Evolutionary conservation across 352 stramenopile genomes (phyloP), one percentile per base, ranked within the genome.

Genomic region (Aphanomyces stellatus): DNA sequence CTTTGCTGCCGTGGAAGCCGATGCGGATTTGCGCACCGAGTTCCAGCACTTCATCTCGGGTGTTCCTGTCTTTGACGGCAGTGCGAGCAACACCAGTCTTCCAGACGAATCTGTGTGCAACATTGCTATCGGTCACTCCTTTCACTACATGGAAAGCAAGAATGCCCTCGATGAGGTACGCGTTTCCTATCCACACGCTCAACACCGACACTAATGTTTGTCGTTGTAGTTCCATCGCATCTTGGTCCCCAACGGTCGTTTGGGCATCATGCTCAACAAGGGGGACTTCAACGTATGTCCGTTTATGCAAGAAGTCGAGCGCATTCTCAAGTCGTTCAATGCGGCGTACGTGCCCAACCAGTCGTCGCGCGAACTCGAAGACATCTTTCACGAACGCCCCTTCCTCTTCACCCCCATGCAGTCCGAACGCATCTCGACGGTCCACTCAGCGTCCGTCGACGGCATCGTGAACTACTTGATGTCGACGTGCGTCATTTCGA

Each of bases 251-350:
- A 67, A 67, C 34, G 60, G 60, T 19, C 43, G 43, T 17, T 40
- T 67, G 2, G 43, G 60, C 43, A 57, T 67, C 49, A 27, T 67
- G 34, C 46, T 48, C 15, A 67, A 67, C 25, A 67, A 10, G 8
- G 60, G 19, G 5, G 60, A 67, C 35, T 48, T 67, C 40, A 55
- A 48, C 24, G 22, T n/a, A 24, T 33, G 34, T 24, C 60, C 60
- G 22, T 67, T 67, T 22, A 67, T 67, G 60, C 22, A 67, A n/a
- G 60, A 67, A 40, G 60, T 67, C 5, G 60, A 67, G 27, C 25
- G 33, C 34, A 34, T 67, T 55, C 19, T 67, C 40, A 67, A 57
- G 3, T 67, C 60, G 41, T 67, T 48, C 49, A 67, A 67, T 46
- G 46, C 49, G 7, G 49, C 27, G 19, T 31, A 56, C 33, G 28